Percentiles rank a stretch among this genome's conserved stretches.
phyloP scores from a whole-genome alignment of 148 eudicot genomes.

The Nepenthes gracilis region DNA sequence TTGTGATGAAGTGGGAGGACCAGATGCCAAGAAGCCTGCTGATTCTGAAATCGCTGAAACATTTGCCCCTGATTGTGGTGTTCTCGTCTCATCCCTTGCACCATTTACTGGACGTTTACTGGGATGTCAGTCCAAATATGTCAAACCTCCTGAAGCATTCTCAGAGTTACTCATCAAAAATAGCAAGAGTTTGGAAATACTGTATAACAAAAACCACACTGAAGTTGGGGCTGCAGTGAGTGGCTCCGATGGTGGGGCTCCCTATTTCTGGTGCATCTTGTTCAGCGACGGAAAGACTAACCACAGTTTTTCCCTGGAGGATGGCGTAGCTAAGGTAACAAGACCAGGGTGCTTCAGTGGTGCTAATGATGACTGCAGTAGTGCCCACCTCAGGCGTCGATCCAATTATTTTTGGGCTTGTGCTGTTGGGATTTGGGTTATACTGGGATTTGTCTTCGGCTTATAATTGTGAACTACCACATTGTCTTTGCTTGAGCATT shows the following conservation, averaged over 20 bases:
- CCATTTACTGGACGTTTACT: conserved; percentile 80
- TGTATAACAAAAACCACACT: conserved; percentile 68
- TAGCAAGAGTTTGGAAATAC: conserved; percentile 51
- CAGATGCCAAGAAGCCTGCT: conserved; percentile 53
- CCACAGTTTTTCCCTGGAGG: conserved; percentile 55
- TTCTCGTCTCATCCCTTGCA: conserved; percentile 38
- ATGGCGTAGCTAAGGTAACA: conserved; percentile 47
- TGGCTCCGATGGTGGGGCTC: conserved; percentile 66
- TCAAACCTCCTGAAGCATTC: conserved; percentile 52
- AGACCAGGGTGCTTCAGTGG: conserved; percentile 93
- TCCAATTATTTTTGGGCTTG: conserved; percentile 19
- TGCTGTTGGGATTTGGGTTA: conserved; percentile 22
- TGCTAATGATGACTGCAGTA: conserved; percentile 59
- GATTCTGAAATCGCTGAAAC: conserved; percentile 59
- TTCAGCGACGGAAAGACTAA: conserved; percentile 69
- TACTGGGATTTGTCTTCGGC: conserved; percentile 18
- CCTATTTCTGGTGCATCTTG: conserved; percentile 89
- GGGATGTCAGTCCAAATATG: conserved; percentile 73
- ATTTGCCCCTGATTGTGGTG: conserved; percentile 81
- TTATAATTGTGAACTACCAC: conserved; percentile 11
- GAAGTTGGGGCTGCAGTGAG: conserved; percentile 91
- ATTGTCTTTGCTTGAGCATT: too few relatives aligned
- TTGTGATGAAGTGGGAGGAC: conserved; percentile 59
- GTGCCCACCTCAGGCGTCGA: conserved; percentile 19
- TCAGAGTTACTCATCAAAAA: conserved; percentile 53